Evolutionary conservation across 768 basidiomycete genomes (phyloP), one percentile per base, ranked within the genome.

Genomic region (Lactifluus pinguis): DNA sequence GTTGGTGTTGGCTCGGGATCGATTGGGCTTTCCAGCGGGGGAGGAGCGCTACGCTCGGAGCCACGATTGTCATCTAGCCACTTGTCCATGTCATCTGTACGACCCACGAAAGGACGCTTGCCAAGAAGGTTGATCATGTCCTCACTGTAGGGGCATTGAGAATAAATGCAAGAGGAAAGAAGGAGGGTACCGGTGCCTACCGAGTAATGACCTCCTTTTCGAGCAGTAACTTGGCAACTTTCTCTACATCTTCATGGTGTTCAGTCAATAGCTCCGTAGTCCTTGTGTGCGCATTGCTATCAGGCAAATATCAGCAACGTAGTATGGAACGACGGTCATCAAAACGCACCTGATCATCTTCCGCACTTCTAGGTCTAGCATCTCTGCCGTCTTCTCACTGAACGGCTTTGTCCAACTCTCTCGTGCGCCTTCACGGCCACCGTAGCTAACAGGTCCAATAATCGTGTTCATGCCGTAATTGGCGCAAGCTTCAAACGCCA

Each of bases 321-420:
- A 34, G 52, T 39, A 13, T 42, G 17, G 54, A 59, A 41, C 29
- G 44, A 13, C 15, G 30, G 25, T 19, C 21, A 38, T 29, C 25
- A 69, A 68, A 34, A 70, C 73, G 55, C 70, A 88, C 80, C 81
- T 87, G 67, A 98, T 94, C 94, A 98, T 97, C 78, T 91, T 94
- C 70, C 92, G 87, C 21, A 98, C 95, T 74, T 94, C 86, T 8
- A 71, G 72, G 69, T 99, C 97, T 15, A 98, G 77, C 80, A 94
- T 88, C 76, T 98, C 90, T 1, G 89, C 92, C 0, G 97, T 98
- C 74, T 89, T 91, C 79, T 99, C 97, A 67, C 91, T 93, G 79
- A 98, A 99, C 6, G 95, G 97, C 72, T 99, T 99, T 55, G 91
- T 91, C 87, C 93, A 95, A 55, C 82, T 77, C 70, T 95, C 93